A percentile compares a stretch with the other conserved stretches of the same genome.
Evolutionary conservation across 352 stramenopile species (phyloP).

Genomic region (Pythium sp.): DNA sequence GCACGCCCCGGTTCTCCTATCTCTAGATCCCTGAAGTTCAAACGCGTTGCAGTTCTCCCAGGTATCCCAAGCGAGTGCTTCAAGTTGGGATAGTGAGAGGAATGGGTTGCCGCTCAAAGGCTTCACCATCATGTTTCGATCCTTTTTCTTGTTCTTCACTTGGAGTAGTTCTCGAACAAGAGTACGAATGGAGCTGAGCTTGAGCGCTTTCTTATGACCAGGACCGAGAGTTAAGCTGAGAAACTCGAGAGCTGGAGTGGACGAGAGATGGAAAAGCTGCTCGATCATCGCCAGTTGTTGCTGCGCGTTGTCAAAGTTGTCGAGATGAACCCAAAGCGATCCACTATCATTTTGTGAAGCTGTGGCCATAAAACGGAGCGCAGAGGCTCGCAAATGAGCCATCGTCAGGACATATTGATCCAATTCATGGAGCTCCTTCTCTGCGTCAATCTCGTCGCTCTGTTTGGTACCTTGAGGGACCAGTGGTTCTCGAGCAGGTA

Average conservation of each 20-base stretch:
- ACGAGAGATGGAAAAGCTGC: slow-evolving; percentile 28
- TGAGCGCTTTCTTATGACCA: slow-evolving; percentile 34
- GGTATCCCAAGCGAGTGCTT: slow-evolving; percentile 29
- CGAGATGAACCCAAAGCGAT: not conserved
- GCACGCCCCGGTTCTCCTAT: not conserved
- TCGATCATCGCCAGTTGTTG: slow-evolving; percentile 10
- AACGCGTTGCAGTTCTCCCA: not conserved
- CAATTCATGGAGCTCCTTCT: not conserved
- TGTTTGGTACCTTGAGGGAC: not conserved
- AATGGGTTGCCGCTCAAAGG: not conserved
- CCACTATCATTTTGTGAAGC: not conserved
- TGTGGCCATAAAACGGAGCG: slow-evolving; percentile 27
- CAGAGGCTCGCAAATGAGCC: slow-evolving; percentile 20
- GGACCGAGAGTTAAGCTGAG: slow-evolving; percentile 22
- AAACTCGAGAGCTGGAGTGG: slow-evolving; percentile 15
- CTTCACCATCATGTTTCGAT: not conserved
- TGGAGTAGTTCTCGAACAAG: slow-evolving; percentile 21
- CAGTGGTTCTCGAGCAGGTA: not conserved
- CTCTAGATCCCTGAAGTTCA: no score
- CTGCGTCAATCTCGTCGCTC: not conserved
- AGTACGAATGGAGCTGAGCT: slow-evolving; percentile 26
- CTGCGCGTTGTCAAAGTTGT: not conserved
- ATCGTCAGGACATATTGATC: not conserved
- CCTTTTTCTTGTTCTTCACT: not conserved
- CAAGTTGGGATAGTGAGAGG: slow-evolving; percentile 23